Conservation (phyloP, 352 stramenopile species). For the Lagenidium sp. region DNA sequence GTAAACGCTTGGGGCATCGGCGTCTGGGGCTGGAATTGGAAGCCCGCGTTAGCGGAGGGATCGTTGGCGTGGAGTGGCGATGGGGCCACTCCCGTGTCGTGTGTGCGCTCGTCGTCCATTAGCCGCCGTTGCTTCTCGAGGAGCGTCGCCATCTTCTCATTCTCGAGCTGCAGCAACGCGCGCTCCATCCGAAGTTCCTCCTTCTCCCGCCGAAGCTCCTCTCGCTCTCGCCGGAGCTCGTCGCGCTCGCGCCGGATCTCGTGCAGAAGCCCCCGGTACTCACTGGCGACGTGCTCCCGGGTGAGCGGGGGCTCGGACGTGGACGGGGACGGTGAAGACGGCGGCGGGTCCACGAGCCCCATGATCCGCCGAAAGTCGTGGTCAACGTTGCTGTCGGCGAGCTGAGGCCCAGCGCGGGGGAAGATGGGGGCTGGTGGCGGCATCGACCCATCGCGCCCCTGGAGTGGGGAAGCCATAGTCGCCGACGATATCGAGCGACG, state of each 20-base stretch:
- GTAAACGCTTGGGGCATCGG: background rate
- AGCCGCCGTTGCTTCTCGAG: slow-evolving; percentile 51
- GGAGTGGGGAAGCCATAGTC: too few relatives aligned
- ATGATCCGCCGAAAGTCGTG: slow-evolving; percentile 8
- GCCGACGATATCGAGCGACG: background rate
- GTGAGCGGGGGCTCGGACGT: slow-evolving; percentile 5
- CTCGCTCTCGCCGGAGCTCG: slow-evolving; percentile 59
- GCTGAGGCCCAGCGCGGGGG: too few relatives aligned
- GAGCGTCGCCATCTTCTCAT: slow-evolving; percentile 57
- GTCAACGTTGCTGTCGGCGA: slow-evolving; percentile 4
- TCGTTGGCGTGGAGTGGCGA: too few relatives aligned
- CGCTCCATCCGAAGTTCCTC: slow-evolving; percentile 68
- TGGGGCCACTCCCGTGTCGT: background rate
- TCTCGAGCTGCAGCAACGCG: slow-evolving; percentile 57
- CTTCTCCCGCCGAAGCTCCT: slow-evolving; percentile 55
- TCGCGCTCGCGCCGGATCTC: slow-evolving; percentile 69
- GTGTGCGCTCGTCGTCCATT: slow-evolving; percentile 29
- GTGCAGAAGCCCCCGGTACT: slow-evolving; percentile 51
- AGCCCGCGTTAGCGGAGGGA: too few relatives aligned
- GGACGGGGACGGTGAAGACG: too few relatives aligned
- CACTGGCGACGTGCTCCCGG: slow-evolving; percentile 27
- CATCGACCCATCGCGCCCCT: background rate
- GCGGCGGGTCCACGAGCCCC: slow-evolving; percentile 7
- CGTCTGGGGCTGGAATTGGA: background rate
- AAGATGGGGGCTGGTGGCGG: slow-evolving; percentile 17